phyloP scores from a whole-genome alignment of 225 moss, liverwort and hornwort species.

The Lunularia cruciata region DNA sequence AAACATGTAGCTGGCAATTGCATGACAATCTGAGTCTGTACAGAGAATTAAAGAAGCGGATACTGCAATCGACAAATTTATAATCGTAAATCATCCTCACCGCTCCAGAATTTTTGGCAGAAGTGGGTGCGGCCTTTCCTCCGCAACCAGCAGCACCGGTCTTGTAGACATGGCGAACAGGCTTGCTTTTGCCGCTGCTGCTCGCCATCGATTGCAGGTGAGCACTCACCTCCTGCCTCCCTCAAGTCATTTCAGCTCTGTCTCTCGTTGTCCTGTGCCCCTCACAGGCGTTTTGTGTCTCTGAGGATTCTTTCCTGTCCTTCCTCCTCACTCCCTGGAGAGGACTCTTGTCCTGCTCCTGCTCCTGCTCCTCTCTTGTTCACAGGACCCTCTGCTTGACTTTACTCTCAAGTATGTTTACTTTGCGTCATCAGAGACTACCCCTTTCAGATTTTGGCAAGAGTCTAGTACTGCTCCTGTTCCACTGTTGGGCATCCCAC shows the following conservation, averaged over 20 bases:
- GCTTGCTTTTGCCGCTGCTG: constrained; percentile 42
- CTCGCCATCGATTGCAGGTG: constrained; percentile 30
- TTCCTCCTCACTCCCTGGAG: constrained; percentile 1
- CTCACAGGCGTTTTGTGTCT: not conserved
- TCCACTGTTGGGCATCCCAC: no score
- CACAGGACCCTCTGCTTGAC: no score
- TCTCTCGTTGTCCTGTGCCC: not conserved
- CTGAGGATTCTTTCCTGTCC: not conserved
- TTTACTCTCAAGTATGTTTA: no score
- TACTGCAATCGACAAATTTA: not conserved
- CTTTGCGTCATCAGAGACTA: no score
- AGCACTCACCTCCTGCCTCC: not conserved
- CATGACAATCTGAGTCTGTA: not conserved
- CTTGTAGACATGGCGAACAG: constrained; percentile 75
- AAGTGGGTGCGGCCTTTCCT: constrained; percentile 64
- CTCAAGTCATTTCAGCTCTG: not conserved
- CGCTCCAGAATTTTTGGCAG: constrained; percentile 71
- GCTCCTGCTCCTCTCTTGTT: no score
- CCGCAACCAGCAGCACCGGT: constrained; percentile 81
- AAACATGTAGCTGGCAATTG: not conserved
- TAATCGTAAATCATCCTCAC: constrained; percentile 28
- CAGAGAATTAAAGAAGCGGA: not conserved
- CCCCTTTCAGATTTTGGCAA: no score
- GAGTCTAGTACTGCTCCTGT: no score
- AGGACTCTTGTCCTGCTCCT: not conserved